phyloP scores from a whole-genome alignment of 768 basidiomycete genomes.

The Hysterangium stoloniferum region DNA sequence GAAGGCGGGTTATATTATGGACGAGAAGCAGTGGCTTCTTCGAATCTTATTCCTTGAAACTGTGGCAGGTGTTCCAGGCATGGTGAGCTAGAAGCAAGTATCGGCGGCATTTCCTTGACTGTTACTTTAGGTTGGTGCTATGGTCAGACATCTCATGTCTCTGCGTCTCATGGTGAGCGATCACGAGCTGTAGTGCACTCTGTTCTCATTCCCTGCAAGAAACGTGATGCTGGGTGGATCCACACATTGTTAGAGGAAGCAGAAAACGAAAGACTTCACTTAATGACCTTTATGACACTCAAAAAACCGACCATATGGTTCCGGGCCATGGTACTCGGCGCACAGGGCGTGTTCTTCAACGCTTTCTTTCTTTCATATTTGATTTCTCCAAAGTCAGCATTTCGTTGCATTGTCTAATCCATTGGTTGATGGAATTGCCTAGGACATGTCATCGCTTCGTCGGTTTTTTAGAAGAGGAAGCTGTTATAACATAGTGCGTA shows the following conservation, averaged over 20 bases:
- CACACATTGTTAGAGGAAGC: slow-evolving; percentile 91
- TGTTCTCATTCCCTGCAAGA: slow-evolving; percentile 21
- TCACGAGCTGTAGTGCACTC: background rate
- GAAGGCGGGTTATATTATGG: slow-evolving; percentile 64
- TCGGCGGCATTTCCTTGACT: background rate
- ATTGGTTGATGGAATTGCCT: slow-evolving; percentile 40
- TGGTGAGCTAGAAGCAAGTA: slow-evolving; percentile 35
- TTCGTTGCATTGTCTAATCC: background rate
- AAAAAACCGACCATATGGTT: slow-evolving; percentile 74
- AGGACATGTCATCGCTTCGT: slow-evolving; percentile 85
- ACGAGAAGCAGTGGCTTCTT: slow-evolving; percentile 69
- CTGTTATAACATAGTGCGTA: slow-evolving; percentile 81
- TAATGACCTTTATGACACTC: slow-evolving; percentile 96
- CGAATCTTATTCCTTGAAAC: slow-evolving; percentile 73
- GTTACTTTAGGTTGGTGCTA: slow-evolving; percentile 46
- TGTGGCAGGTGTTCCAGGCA: slow-evolving; percentile 92
- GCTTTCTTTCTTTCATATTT: slow-evolving; percentile 48
- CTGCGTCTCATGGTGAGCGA: slow-evolving; percentile 79
- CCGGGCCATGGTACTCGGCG: slow-evolving; percentile 75
- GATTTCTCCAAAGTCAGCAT: slow-evolving; percentile 2
- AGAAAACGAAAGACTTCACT: slow-evolving; percentile 95
- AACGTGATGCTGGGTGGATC: slow-evolving; percentile 69
- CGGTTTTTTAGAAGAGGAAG: slow-evolving; percentile 90
- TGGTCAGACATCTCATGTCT: slow-evolving; percentile 80
- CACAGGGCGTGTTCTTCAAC: slow-evolving; percentile 86